A percentile compares a stretch with the other conserved stretches of the same genome.
These are phyloP conservation scores for Pinus taeda DNA, from an alignment of 75 land plant genomes.

Conservation along the genomic window DNA sequence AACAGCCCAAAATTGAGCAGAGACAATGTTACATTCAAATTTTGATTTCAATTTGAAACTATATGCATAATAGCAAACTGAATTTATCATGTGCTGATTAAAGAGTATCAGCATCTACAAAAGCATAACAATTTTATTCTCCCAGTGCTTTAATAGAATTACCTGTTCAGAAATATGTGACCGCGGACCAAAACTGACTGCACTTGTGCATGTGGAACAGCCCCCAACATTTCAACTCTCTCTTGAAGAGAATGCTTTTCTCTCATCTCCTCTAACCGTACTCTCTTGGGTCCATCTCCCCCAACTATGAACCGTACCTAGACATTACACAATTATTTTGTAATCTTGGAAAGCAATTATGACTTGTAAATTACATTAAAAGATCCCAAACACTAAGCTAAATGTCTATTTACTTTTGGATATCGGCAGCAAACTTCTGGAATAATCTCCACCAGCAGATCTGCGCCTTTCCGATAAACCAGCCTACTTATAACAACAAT, in stretches of 20 bases:
- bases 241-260: constrained; percentile 97
- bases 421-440: constrained; percentile 87
- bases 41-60: too few relatives aligned
- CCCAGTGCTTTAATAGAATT: background rate
- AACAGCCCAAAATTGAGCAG: too few relatives aligned
- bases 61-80: too few relatives aligned
- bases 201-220: constrained; percentile 96
- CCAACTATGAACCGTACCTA: constrained; percentile 96
- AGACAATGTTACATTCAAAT: too few relatives aligned
- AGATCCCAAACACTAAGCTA: background rate
- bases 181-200: constrained; percentile 89
- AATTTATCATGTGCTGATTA: too few relatives aligned
- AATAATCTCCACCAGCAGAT: constrained; percentile 97
- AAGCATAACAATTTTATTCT: background rate
- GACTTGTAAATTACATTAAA: background rate
- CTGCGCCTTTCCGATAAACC: constrained; percentile 98
- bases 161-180: constrained; percentile 97
- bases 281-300: constrained; percentile 99
- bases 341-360: too few relatives aligned
- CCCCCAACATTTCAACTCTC: constrained; percentile 98
- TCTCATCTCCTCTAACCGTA: constrained; percentile 98
- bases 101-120: background rate
- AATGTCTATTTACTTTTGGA: constrained; percentile 67
- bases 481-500: constrained; percentile 97
- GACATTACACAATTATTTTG: background rate